Conservation (phyloP, 2,329 filamentous ascomycete genomes). For the Fusarium armeniacum region DNA sequence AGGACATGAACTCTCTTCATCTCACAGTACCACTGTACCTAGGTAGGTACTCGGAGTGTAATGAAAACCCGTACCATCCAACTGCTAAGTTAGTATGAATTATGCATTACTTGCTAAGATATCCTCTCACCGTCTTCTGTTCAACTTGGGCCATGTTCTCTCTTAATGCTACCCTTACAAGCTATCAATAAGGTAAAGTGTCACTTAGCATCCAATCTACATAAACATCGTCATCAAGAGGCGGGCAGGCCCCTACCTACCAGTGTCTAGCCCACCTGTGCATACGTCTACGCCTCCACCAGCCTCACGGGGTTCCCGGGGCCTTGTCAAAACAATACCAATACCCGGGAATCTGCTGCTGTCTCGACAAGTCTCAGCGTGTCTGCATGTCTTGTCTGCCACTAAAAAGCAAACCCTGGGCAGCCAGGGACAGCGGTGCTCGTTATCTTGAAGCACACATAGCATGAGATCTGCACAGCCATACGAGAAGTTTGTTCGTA, state of each 20-base stretch:
- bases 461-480: conserved; percentile 36
- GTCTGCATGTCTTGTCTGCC: conserved; percentile 10
- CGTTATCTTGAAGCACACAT: conserved; percentile 26
- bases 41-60: not conserved
- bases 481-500: conserved; percentile 46
- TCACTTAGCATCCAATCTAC: conserved; percentile 26
- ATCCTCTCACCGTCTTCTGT: conserved; percentile 17
- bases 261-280: conserved; percentile 10
- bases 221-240: conserved; percentile 29
- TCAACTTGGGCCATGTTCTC: conserved; percentile 15
- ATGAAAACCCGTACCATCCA: not conserved
- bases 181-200: conserved; percentile 3
- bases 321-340: conserved; percentile 21
- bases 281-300: conserved; percentile 29
- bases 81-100: not conserved
- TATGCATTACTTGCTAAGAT: not conserved
- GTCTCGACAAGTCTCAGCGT: conserved; percentile 14
- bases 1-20: conserved; percentile 6
- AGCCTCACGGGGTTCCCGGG: conserved; percentile 45
- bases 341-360: conserved; percentile 30
- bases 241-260: conserved; percentile 4
- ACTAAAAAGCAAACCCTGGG: conserved; percentile 4
- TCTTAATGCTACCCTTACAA: conserved; percentile 11
- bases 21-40: not conserved
- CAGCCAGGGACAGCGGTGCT: conserved; percentile 1